Base-by-base conservation (phyloP, 495 filamentous ascomycete genomes). In the Platismatia glauca region DNA sequence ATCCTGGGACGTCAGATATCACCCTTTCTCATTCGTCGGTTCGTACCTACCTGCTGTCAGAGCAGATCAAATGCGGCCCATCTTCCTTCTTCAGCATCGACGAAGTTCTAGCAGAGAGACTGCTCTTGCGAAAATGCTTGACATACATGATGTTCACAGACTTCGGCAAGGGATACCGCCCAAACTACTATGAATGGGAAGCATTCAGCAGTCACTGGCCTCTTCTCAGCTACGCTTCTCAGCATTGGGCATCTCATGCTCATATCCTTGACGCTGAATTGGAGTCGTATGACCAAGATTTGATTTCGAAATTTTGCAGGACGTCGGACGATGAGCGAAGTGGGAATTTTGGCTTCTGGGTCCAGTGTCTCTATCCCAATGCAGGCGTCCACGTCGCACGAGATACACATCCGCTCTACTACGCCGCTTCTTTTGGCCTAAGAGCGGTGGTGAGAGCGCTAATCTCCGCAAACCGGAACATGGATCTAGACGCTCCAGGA, bases 351-450 rank as follows among this genome's bases (percentile, higher is more conserved):
- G 35, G 35, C 13, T 38, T 44, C 35, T 58, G 56, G 56, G 56
- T 58, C 13, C 56, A 58, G 34, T 39, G 35, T 22, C 56, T 58
- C 35, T 44, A 16, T 24, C 56, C 56, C 18, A 7, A 18, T 33
- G 33, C 34, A 15, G 24, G 2, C 7, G 12, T 58, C 33, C 22
- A 9, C 16, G 39, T 31, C 34, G 39, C 39, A 16, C n/a, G 34
- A 39, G 39, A 44, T 16, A 39, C 56, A 18, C 56, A 38, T 4
- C 56, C 56, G 7, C 39, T 58, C 22, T 58, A 58, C 20, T 58
- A 58, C 8, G 56, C 56, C 34, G 55, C 55, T 58, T 58, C 55
- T 15, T 58, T 22, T 31, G 56, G 56, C n/a, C 56, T 58, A 0
- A 58, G 35, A 58, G 39, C 33, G 35, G 20, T 58, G 7, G 56